These are phyloP conservation scores for Cyclotella kingstonii DNA, from an alignment of 108 stramenopile species.

Conservation along the genomic window DNA sequence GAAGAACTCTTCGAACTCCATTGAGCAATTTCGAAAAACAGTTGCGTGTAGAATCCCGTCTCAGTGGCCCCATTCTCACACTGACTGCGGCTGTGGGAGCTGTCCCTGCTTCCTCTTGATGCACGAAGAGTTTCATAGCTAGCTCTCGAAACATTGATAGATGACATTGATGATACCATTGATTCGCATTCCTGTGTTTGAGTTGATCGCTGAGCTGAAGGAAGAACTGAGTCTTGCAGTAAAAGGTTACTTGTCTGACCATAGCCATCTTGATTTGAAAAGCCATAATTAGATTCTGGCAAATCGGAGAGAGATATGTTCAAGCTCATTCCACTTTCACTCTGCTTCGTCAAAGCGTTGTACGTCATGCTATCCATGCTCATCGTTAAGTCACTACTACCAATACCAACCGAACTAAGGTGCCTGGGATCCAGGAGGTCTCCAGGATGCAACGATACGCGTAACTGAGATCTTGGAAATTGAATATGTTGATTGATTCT, in stretches of 20 bases:
- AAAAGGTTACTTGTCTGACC: background rate
- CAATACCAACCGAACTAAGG: background rate
- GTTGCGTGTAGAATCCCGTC: too few species aligned
- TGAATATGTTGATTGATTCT: too few species aligned
- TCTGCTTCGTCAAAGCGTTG: background rate
- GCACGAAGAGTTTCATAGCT: too few species aligned
- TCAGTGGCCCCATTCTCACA: too few species aligned
- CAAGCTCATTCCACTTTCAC: background rate
- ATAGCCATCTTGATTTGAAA: background rate
- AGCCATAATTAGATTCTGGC: background rate
- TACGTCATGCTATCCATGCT: slow-evolving; percentile 16
- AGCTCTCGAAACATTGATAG: too few species aligned
- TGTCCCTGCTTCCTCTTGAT: too few species aligned
- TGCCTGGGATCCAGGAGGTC: background rate
- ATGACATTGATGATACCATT: too few species aligned
- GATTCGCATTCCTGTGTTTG: background rate
- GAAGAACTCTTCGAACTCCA: too few species aligned
- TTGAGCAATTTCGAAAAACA: too few species aligned
- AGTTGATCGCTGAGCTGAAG: background rate
- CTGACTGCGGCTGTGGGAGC: too few species aligned
- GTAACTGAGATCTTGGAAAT: too few species aligned
- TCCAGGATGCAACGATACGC: too few species aligned
- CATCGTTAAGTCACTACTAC: slow-evolving; percentile 13
- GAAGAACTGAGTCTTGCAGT: background rate
- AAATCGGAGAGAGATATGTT: background rate